These are phyloP conservation scores for Aspergillus flavus DNA, from an alignment of 2,329 filamentous ascomycete species.

Conservation along the genomic window DNA sequence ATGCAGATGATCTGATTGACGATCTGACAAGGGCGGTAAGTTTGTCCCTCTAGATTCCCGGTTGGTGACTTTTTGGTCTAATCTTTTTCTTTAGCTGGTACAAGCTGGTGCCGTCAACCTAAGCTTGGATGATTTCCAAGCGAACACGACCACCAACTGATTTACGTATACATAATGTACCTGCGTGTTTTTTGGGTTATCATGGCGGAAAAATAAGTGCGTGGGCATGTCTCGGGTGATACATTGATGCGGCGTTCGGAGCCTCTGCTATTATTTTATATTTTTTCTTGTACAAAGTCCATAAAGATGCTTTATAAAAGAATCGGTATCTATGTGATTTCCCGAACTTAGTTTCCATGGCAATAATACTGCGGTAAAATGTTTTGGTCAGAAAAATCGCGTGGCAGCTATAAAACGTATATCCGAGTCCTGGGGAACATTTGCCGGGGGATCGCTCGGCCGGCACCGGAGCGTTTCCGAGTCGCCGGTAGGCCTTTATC, in stretches of 20 bases:
- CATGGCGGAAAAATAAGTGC: not conserved
- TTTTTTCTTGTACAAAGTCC: not conserved
- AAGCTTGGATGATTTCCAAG: slow-evolving; percentile 79
- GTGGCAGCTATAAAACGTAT: not conserved
- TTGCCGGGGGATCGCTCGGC: slow-evolving; percentile 15
- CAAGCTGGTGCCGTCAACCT: slow-evolving; percentile 92
- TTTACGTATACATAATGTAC: slow-evolving; percentile 13
- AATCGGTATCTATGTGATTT: not conserved
- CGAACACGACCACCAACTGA: slow-evolving; percentile 37
- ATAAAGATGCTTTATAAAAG: not conserved
- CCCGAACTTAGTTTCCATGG: not conserved
- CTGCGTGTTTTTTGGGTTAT: not conserved
- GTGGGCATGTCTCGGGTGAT: not conserved
- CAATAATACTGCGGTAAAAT: not conserved
- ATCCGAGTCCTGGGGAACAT: not conserved
- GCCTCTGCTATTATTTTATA: not conserved
- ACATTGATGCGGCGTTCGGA: slow-evolving; percentile 11
- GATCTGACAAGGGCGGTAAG: slow-evolving; percentile 88
- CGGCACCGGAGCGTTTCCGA: slow-evolving; percentile 35
- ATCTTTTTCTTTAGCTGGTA: slow-evolving; percentile 64
- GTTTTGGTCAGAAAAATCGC: not conserved
- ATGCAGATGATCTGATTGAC: slow-evolving; percentile 86
- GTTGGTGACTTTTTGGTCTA: not conserved
- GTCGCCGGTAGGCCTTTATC: slow-evolving; percentile 13
- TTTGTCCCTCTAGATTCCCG: slow-evolving; percentile 28